phyloP scores from a whole-genome alignment of 2,329 filamentous ascomycete genomes.

The Apiospora aurea region DNA sequence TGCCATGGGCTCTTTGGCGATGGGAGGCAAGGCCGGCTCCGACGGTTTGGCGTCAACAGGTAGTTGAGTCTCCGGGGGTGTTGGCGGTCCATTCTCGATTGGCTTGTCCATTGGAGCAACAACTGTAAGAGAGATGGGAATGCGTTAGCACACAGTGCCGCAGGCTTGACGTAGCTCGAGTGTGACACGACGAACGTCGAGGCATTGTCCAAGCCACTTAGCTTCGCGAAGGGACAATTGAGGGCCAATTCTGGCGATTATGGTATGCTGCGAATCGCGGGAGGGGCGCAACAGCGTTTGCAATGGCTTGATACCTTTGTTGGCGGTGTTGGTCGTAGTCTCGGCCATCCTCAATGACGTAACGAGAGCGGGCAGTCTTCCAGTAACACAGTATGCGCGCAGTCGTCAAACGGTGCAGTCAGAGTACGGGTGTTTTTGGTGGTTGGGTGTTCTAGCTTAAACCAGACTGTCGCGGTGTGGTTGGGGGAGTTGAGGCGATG shows the following conservation, averaged over 20 bases:
- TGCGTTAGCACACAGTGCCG: conserved; percentile 20
- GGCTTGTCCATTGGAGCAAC: conserved; percentile 26
- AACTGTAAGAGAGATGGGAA: conserved; percentile 18
- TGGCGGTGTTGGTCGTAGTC: conserved; percentile 26
- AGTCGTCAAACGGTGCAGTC: background rate
- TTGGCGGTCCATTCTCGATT: conserved; percentile 24
- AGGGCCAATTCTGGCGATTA: background rate
- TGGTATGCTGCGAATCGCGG: background rate
- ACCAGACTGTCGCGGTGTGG: background rate
- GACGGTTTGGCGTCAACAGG: conserved; percentile 33
- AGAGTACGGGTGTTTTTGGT: background rate
- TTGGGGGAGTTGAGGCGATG: background rate
- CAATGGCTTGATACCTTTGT: conserved; percentile 24
- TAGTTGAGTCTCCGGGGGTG: conserved; percentile 33
- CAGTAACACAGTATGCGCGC: conserved; percentile 23
- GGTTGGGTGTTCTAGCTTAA: background rate
- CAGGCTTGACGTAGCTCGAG: background rate
- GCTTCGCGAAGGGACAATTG: background rate
- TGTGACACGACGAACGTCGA: conserved; percentile 3
- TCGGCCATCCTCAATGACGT: conserved; percentile 31
- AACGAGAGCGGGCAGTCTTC: conserved; percentile 20
- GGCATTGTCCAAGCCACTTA: background rate
- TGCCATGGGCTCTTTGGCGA: conserved; percentile 33
- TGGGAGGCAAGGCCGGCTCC: conserved; percentile 31
- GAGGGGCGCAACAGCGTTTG: background rate